These are phyloP conservation scores for Graphiopsis chlorocephala DNA, from an alignment of 2,329 filamentous ascomycete species.

Conservation along the genomic window DNA sequence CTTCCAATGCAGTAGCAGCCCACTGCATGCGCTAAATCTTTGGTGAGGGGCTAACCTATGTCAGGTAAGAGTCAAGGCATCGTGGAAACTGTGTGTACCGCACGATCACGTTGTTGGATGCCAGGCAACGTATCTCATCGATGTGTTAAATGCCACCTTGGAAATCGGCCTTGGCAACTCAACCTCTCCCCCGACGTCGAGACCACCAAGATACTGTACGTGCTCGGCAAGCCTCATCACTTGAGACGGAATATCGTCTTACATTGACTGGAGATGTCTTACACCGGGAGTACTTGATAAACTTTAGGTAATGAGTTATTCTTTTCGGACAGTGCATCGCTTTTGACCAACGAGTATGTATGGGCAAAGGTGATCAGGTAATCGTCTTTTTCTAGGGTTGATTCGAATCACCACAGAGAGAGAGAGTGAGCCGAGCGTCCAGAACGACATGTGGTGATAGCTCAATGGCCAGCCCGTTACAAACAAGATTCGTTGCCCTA, in stretches of 20 bases:
- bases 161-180: background rate
- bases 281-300: background rate
- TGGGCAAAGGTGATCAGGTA: too few species aligned
- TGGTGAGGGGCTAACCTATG: too few species aligned
- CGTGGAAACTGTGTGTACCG: background rate
- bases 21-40: background rate
- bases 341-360: background rate
- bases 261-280: background rate
- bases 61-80: background rate
- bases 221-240: background rate
- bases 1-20: background rate
- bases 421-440: background rate
- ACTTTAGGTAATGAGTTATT: background rate
- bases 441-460: background rate
- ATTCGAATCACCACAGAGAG: background rate
- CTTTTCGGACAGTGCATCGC: background rate
- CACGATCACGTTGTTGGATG: background rate
- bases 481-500: background rate
- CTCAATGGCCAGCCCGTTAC: background rate
- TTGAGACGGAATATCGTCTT: background rate
- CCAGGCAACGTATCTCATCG: background rate
- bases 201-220: background rate
- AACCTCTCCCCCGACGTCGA: background rate
- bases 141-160: background rate
- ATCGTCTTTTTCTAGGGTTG: background rate